phyloP scores from a whole-genome alignment of 805 yeast genomes.

The Wickerhamomyces subpelliculosus region DNA sequence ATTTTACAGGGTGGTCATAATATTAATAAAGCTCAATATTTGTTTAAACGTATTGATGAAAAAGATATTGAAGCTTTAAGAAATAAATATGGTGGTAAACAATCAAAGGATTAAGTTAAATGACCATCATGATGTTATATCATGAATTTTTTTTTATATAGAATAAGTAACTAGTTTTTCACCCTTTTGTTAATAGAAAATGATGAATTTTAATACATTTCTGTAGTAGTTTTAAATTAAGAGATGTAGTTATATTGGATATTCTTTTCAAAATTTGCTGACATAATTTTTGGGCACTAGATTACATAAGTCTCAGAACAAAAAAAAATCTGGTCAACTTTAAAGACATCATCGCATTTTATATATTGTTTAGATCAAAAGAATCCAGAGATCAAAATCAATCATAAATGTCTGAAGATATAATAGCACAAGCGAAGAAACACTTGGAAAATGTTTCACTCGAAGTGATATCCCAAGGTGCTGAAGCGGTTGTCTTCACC shows the following conservation, averaged over 20 bases:
- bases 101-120: constrained; percentile 22
- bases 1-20: constrained; percentile 74
- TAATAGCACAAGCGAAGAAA: constrained; percentile 35
- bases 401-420: constrained; percentile 53
- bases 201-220: no score
- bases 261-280: no score
- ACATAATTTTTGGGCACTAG: no score
- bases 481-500: constrained; percentile 76
- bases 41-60: constrained; percentile 89
- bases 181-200: no score
- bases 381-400: no score
- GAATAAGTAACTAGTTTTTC: no score
- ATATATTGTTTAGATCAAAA: no score
- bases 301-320: constrained; percentile 11
- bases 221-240: no score
- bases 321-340: background rate
- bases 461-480: constrained; percentile 72
- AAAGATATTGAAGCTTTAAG: constrained; percentile 85
- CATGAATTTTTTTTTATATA: no score
- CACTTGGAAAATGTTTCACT: constrained; percentile 45
- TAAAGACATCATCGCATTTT: no score
- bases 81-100: constrained; percentile 75
- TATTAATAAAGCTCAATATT: constrained; percentile 84
- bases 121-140: no score
- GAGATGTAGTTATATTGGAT: no score